Percentiles rank a stretch among this genome's conserved stretches.
Conservation (phyloP, 768 basidiomycete genomes). For the Serpula lacrymans region DNA sequence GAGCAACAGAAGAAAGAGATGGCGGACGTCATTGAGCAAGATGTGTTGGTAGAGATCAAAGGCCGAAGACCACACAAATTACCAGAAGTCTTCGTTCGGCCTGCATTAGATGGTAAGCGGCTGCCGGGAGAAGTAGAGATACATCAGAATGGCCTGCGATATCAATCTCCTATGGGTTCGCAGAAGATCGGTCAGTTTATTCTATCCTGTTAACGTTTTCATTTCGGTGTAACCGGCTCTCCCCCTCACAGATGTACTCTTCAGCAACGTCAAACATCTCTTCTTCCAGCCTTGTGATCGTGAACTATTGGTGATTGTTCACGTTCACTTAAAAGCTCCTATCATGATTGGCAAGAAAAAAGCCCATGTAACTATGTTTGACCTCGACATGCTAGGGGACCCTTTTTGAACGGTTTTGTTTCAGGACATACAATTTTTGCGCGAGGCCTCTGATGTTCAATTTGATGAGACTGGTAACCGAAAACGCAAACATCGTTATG, state of each 20-base stretch:
- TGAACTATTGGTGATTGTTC: slow-evolving; percentile 91
- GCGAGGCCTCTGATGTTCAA: slow-evolving; percentile 95
- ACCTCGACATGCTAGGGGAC: background rate
- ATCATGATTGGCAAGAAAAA: slow-evolving; percentile 99
- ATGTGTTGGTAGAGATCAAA: slow-evolving; percentile 81
- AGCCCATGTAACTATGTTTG: slow-evolving; percentile 61
- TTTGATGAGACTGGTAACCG: slow-evolving; percentile 99
- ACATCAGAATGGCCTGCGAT: slow-evolving; percentile 94
- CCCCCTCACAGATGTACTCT: slow-evolving; percentile 70
- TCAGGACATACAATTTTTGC: slow-evolving; percentile 96
- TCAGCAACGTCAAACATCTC: slow-evolving; percentile 96
- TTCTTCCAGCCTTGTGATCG: slow-evolving; percentile 99
- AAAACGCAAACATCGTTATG: slow-evolving; percentile 94
- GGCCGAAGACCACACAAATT: slow-evolving; percentile 83
- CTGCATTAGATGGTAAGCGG: slow-evolving; percentile 92
- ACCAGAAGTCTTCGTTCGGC: slow-evolving; percentile 89
- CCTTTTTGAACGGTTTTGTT: slow-evolving; percentile 5
- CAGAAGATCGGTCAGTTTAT: slow-evolving; percentile 80
- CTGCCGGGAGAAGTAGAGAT: slow-evolving; percentile 98
- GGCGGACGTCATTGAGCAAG: slow-evolving; percentile 98
- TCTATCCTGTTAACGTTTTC: background rate
- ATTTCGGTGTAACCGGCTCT: slow-evolving; percentile 4
- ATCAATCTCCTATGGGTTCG: slow-evolving; percentile 79
- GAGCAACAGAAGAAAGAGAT: slow-evolving; percentile 98
- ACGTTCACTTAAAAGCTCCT: slow-evolving; percentile 89